Evolutionary conservation across 345 rosid genomes (phyloP).

Genomic region (Toxicodendron radicans): DNA sequence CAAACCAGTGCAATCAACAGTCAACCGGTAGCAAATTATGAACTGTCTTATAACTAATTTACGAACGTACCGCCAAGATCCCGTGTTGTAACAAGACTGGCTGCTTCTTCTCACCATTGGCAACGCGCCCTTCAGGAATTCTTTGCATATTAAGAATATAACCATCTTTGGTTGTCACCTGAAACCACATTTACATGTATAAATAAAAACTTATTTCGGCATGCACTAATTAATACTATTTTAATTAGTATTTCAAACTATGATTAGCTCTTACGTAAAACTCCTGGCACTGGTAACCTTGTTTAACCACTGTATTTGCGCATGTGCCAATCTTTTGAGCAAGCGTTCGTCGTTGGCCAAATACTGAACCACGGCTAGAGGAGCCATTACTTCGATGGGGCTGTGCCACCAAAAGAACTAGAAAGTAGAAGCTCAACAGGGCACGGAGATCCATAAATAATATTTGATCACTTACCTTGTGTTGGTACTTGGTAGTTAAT

Average conservation of each 20-base stretch:
- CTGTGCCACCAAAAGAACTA: constrained; percentile 25
- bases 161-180: constrained; percentile 79
- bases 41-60: not conserved
- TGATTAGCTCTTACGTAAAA: constrained; percentile 44
- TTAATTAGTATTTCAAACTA: no score
- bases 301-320: constrained; percentile 49
- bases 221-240: not conserved
- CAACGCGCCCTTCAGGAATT: constrained; percentile 60
- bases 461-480: no score
- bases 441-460: constrained; percentile 10
- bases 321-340: constrained; percentile 47
- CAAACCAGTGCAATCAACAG: no score
- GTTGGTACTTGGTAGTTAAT: no score
- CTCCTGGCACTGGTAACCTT: constrained; percentile 88
- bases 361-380: constrained; percentile 23
- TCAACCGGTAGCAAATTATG: no score
- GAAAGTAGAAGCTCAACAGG: constrained; percentile 20
- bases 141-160: constrained; percentile 71
- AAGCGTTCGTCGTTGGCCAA: no score
- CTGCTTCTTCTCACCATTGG: constrained; percentile 33
- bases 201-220: not conserved
- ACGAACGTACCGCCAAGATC: constrained; percentile 66
- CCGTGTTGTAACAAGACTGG: constrained; percentile 89
- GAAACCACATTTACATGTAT: constrained; percentile 13
- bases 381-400: constrained; percentile 28